Base-by-base conservation (phyloP, 2,329 filamentous ascomycete species). In the Claviceps sp. region DNA sequence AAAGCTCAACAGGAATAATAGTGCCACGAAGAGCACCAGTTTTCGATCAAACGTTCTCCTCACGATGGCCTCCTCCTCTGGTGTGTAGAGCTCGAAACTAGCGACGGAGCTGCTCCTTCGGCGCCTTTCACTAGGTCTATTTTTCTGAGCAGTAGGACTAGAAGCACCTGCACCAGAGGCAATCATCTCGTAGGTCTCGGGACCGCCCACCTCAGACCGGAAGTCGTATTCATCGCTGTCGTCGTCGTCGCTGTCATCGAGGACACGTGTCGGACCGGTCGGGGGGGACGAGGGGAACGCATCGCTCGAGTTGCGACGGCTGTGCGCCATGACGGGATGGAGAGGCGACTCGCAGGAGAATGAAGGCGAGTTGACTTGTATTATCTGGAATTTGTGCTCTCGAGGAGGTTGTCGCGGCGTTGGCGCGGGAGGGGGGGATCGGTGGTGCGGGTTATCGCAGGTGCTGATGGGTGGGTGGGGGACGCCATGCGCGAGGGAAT, bases 1-100 rank as follows among this genome's bases (percentile, higher is more conserved):
- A 63, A 95, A 95, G 56, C 83, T 85, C 55, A 95, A 72, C 73
- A 94, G 78, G 64, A 93, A 96, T 13, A 95, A 74, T 53, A 91
- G 64, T 11, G 87, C 85, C 56, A 95, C 76, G 63, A 95, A 94
- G 1, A 86, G 65, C 5, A 95, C 87, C 50, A 96, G 75, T 56
- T 77, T 79, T 52, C 79, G 74, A 64, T 95, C 89, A 58, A 95
- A 80, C 68, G 86, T 89, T 61, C 73, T 75, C 52, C 89, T 74
- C 8, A 94, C 82, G 4, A 73, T 71, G 22, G 65, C 69, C 62
- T 94, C 89, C 65, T 96, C 89, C 50, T 89, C 83, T 0, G 71
- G 68, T 3, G 76, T 76, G 53, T 76, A 79, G 20, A 68, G 61
- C 61, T 67, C 63, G 53, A 65, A 68, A 57, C 66, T 68, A 16